Percentiles rank a stretch among this genome's conserved stretches.
Evolutionary conservation across 345 rosid genomes (phyloP).

Genomic region (Pelargonium nanum): DNA sequence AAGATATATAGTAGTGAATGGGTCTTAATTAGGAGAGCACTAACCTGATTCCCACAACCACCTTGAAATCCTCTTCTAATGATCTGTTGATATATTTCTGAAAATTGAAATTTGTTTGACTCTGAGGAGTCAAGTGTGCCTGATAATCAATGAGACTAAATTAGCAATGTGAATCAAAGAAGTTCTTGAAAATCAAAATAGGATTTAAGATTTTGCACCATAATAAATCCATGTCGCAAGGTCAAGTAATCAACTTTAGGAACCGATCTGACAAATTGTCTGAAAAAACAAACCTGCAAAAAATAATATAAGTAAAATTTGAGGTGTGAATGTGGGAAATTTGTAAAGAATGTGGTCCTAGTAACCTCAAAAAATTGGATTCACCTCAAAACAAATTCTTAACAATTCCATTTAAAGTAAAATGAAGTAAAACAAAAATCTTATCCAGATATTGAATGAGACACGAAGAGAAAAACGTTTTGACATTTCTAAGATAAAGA

Average conservation of each 20-base stretch:
- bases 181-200: background rate
- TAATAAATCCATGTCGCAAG: conserved; percentile 82
- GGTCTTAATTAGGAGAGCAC: background rate
- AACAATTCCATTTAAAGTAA: background rate
- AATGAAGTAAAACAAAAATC: background rate
- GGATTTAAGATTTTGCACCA: conserved; percentile 25
- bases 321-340: no score
- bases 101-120: conserved; percentile 55
- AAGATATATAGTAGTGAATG: background rate
- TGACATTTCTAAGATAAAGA: no score
- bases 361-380: no score
- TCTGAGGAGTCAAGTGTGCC: conserved; percentile 88
- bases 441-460: background rate
- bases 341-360: no score
- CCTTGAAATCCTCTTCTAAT: conserved; percentile 82
- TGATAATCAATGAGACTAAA: conserved; percentile 11
- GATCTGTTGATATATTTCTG: conserved; percentile 77
- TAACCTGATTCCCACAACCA: conserved; percentile 77
- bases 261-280: conserved; percentile 80
- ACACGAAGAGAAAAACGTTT: no score
- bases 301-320: no score
- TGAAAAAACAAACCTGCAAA: conserved; percentile 75
- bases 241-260: conserved; percentile 86
- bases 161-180: background rate
- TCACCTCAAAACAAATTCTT: background rate